phyloP scores from a whole-genome alignment of 2,329 filamentous ascomycete genomes.

The Botrytis aclada region DNA sequence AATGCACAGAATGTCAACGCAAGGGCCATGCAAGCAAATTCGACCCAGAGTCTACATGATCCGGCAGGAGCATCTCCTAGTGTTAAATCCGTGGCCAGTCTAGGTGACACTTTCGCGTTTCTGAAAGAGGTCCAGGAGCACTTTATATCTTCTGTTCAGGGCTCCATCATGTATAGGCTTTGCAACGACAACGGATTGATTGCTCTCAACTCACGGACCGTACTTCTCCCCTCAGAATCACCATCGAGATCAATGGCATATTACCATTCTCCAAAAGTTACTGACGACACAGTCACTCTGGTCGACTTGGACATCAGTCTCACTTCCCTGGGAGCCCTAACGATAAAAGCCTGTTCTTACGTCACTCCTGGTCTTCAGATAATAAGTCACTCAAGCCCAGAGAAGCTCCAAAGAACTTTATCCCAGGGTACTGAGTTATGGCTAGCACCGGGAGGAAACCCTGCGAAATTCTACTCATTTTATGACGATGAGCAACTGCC shows the following conservation, averaged over 20 bases:
- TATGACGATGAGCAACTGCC: conserved; percentile 29
- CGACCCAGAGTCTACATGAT: conserved; percentile 29
- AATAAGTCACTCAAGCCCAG: conserved; percentile 19
- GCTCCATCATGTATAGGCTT: conserved; percentile 36
- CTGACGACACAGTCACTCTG: conserved; percentile 29
- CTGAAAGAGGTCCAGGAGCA: conserved; percentile 36
- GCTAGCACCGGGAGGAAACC: conserved; percentile 37
- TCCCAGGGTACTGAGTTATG: conserved; percentile 32
- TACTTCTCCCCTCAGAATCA: conserved; percentile 28
- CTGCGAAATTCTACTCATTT: conserved; percentile 34
- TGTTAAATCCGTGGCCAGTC: conserved; percentile 24
- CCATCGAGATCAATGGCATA: conserved; percentile 11
- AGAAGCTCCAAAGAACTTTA: conserved; percentile 19
- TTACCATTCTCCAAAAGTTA: background rate
- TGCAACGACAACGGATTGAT: conserved; percentile 36
- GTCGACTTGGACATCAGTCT: conserved; percentile 37
- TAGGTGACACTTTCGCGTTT: conserved; percentile 23
- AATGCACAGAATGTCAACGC: conserved; percentile 33
- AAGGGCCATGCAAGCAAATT: conserved; percentile 29
- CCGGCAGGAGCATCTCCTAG: conserved; percentile 29
- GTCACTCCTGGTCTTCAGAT: conserved; percentile 31
- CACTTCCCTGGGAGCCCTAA: conserved; percentile 36
- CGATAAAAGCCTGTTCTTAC: conserved; percentile 36
- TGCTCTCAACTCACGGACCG: conserved; percentile 38
- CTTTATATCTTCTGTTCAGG: conserved; percentile 38